These are phyloP conservation scores for Colletotrichum eremochloae DNA, from an alignment of 2,329 filamentous ascomycete genomes.

Conservation along the genomic window DNA sequence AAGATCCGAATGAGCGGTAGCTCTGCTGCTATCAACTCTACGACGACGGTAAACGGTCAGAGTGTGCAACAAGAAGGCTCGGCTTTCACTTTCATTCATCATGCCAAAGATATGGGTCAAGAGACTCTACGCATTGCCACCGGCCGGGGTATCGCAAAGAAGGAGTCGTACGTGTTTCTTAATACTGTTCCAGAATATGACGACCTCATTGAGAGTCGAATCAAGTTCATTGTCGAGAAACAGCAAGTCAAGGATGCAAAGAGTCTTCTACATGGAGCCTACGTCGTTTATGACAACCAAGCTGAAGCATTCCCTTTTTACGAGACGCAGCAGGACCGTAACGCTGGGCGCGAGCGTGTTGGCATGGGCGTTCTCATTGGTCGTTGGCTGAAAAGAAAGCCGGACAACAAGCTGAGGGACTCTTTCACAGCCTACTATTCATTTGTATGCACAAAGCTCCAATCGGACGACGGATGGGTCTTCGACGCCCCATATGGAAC, in stretches of 20 bases:
- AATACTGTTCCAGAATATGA: slow-evolving; percentile 30
- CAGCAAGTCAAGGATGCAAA: slow-evolving; percentile 25
- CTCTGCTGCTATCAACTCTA: slow-evolving; percentile 11
- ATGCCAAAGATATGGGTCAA: slow-evolving; percentile 22
- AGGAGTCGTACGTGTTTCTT: slow-evolving; percentile 32
- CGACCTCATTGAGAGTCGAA: slow-evolving; percentile 28
- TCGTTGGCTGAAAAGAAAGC: slow-evolving; percentile 30
- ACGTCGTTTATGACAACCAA: slow-evolving; percentile 38
- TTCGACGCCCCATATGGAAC: slow-evolving; percentile 23
- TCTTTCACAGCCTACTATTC: slow-evolving; percentile 29
- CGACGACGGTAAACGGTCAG: slow-evolving; percentile 18
- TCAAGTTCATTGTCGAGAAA: slow-evolving; percentile 32
- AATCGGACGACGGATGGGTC: slow-evolving; percentile 32
- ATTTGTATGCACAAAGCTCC: slow-evolving; percentile 36
- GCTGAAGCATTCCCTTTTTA: slow-evolving; percentile 31
- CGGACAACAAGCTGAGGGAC: not conserved
- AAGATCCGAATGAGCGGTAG: slow-evolving; percentile 17
- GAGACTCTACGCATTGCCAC: slow-evolving; percentile 14
- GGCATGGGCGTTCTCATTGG: slow-evolving; percentile 37
- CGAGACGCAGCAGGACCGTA: slow-evolving; percentile 33
- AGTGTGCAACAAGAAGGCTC: slow-evolving; percentile 6
- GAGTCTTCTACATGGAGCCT: slow-evolving; percentile 21
- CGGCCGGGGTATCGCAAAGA: not conserved
- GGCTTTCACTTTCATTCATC: not conserved
- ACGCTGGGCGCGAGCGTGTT: slow-evolving; percentile 37